These are phyloP conservation scores for Afroboletus lepidellus DNA, from an alignment of 1,284 basidiomycete genomes.

Conservation along the genomic window DNA sequence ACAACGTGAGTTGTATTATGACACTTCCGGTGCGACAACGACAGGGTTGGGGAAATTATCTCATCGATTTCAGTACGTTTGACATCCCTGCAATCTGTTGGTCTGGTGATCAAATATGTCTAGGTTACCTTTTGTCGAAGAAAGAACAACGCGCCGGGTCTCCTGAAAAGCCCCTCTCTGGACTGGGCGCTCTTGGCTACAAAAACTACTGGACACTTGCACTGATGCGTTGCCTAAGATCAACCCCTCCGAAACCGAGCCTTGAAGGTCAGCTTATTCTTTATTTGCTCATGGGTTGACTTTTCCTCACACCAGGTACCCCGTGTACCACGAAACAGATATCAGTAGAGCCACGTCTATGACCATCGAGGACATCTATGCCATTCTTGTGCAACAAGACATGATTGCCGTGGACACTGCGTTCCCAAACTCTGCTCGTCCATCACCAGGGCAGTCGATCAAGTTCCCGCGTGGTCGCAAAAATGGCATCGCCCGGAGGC, in stretches of 20 bases:
- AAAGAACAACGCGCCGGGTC: constrained; percentile 88
- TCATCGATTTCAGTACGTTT: constrained; percentile 93
- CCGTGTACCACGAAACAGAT: constrained; percentile 49
- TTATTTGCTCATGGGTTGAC: constrained; percentile 13
- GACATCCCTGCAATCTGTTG: constrained; percentile 19
- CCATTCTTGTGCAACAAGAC: constrained; percentile 72
- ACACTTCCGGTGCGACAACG: constrained; percentile 94
- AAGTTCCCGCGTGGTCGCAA: constrained; percentile 69
- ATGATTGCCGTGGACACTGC: constrained; percentile 69
- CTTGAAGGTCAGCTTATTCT: constrained; percentile 67
- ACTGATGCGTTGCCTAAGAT: constrained; percentile 80
- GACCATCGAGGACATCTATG: constrained; percentile 86
- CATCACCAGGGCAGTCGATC: constrained; percentile 73
- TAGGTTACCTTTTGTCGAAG: constrained; percentile 94
- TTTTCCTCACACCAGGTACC: constrained; percentile 19
- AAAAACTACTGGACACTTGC: constrained; percentile 94
- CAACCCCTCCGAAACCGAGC: constrained; percentile 56
- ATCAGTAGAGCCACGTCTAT: constrained; percentile 88
- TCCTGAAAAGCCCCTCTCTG: constrained; percentile 91
- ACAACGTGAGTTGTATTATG: constrained; percentile 99
- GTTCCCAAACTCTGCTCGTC: constrained; percentile 51
- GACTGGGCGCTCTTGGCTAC: constrained; percentile 88
- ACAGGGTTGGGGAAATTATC: constrained; percentile 90
- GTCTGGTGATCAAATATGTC: constrained; percentile 1
- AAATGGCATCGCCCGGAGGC: constrained; percentile 59